These are phyloP conservation scores for Poa pratensis DNA, from an alignment of 176 grass and related monocot genomes.

Conservation along the genomic window DNA sequence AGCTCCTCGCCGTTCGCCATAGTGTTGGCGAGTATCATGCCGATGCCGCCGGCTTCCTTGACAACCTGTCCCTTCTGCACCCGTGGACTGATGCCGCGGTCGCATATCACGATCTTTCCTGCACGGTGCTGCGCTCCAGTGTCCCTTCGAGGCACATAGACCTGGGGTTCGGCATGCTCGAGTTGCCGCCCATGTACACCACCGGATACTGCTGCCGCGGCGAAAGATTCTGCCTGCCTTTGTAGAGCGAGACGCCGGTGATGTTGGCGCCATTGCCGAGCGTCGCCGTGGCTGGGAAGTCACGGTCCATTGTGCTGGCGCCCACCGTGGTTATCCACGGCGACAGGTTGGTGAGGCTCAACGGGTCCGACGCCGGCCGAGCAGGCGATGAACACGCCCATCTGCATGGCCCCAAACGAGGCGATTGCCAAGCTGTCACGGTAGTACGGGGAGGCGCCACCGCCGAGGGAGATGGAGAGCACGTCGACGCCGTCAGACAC, in stretches of 20 bases:
- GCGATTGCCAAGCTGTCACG: slow-evolving; percentile 86
- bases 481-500: slow-evolving; percentile 95
- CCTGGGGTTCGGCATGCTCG: slow-evolving; percentile 67
- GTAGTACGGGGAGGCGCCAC: slow-evolving; percentile 78
- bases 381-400: slow-evolving; percentile 96
- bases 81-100: slow-evolving; percentile 86
- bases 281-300: slow-evolving; percentile 78
- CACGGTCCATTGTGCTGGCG: slow-evolving; percentile 93
- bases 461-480: slow-evolving; percentile 98
- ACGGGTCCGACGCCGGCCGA: slow-evolving; percentile 86
- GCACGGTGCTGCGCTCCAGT: slow-evolving; percentile 58
- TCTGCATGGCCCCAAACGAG: slow-evolving; percentile 94
- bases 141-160: slow-evolving; percentile 90
- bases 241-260: slow-evolving; percentile 91
- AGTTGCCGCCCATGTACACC: slow-evolving; percentile 75
- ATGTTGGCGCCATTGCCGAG: slow-evolving; percentile 74
- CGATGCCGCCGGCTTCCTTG: slow-evolving; percentile 76
- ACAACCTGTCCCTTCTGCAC: slow-evolving; percentile 98
- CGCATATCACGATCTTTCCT: slow-evolving; percentile 93
- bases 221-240: slow-evolving; percentile 53
- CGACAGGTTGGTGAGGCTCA: slow-evolving; percentile 90
- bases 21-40: slow-evolving; percentile 89
- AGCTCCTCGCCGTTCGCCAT: slow-evolving; percentile 87
- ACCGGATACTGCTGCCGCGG: slow-evolving; percentile 62
- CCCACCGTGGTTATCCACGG: slow-evolving; percentile 97